phyloP scores from a whole-genome alignment of 2,329 filamentous ascomycete species.

The Chaetomiaceae sp. region DNA sequence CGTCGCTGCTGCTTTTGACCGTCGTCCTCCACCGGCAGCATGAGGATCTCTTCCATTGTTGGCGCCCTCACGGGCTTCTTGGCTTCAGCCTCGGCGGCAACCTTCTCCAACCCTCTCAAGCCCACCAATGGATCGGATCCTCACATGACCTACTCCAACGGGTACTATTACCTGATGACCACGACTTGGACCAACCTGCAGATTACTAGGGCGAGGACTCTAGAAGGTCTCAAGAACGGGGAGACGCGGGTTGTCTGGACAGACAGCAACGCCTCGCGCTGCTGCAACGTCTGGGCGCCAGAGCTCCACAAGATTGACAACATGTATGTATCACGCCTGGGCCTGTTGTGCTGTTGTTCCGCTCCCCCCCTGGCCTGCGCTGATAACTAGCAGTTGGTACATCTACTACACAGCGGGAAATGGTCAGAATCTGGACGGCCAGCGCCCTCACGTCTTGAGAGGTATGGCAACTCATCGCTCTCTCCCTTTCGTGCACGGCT shows the following conservation, averaged over 20 bases:
- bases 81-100: slow-evolving; percentile 1
- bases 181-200: slow-evolving; percentile 54
- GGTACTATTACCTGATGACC: slow-evolving; percentile 55
- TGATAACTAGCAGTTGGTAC: no score
- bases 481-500: neutral
- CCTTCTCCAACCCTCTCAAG: slow-evolving; percentile 14
- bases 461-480: slow-evolving; percentile 31
- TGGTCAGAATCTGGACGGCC: slow-evolving; percentile 42
- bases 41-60: neutral
- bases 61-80: slow-evolving; percentile 5
- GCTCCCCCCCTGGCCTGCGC: slow-evolving; percentile 20
- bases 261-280: slow-evolving; percentile 41
- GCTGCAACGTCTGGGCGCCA: slow-evolving; percentile 56
- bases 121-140: slow-evolving; percentile 11
- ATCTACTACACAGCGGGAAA: slow-evolving; percentile 54
- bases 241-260: slow-evolving; percentile 49
- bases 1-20: neutral
- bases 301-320: slow-evolving; percentile 44
- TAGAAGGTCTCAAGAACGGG: slow-evolving; percentile 52
- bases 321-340: neutral
- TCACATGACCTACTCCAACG: slow-evolving; percentile 43
- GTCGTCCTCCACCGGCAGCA: neutral
- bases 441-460: slow-evolving; percentile 49
- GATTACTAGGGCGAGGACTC: slow-evolving; percentile 49
- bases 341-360: neutral